phyloP scores from a whole-genome alignment of 1,139 yeast species.

The Saccharomyces hybrid region DNA sequence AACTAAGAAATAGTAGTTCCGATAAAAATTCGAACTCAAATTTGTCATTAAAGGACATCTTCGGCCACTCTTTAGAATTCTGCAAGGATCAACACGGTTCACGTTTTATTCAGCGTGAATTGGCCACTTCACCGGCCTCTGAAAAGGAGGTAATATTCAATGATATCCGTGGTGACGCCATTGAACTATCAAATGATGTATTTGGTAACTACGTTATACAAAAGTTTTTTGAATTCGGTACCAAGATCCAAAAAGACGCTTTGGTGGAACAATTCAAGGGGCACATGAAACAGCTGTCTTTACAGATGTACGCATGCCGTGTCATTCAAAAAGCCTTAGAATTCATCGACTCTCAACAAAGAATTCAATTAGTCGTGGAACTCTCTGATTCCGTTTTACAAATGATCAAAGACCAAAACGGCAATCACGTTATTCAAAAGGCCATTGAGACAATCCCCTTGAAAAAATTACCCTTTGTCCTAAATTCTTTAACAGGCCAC shows the following conservation, averaged over 20 bases:
- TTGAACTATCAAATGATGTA: conserved; percentile 88
- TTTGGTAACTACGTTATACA: conserved; percentile 97
- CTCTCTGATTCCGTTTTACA: conserved; percentile 59
- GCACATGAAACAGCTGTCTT: conserved; percentile 63
- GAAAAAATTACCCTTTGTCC: conserved; percentile 58
- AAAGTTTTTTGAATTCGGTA: conserved; percentile 82
- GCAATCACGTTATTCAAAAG: conserved; percentile 95
- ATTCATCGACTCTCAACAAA: conserved; percentile 59
- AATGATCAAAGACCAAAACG: conserved; percentile 94
- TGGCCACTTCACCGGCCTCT: conserved; percentile 55
- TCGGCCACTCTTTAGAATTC: conserved; percentile 85
- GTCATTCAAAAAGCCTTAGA: conserved; percentile 93
- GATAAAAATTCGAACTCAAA: conserved; percentile 50
- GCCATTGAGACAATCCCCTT: conserved; percentile 84
- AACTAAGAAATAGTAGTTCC: conserved; percentile 48
- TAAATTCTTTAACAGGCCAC: conserved; percentile 67
- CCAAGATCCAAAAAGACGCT: conserved; percentile 57
- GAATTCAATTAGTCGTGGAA: conserved; percentile 62
- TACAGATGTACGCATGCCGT: conserved; percentile 97
- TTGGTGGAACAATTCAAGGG: conserved; percentile 72
- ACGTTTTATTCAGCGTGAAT: conserved; percentile 84
- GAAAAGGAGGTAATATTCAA: conserved; percentile 79
- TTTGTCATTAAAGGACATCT: conserved; percentile 61
- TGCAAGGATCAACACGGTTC: conserved; percentile 97
- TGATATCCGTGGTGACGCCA: conserved; percentile 68